Evolutionary conservation across 441 rosid genomes (phyloP), one percentile per base, ranked within the genome.

Genomic region (Hura crepitans): DNA sequence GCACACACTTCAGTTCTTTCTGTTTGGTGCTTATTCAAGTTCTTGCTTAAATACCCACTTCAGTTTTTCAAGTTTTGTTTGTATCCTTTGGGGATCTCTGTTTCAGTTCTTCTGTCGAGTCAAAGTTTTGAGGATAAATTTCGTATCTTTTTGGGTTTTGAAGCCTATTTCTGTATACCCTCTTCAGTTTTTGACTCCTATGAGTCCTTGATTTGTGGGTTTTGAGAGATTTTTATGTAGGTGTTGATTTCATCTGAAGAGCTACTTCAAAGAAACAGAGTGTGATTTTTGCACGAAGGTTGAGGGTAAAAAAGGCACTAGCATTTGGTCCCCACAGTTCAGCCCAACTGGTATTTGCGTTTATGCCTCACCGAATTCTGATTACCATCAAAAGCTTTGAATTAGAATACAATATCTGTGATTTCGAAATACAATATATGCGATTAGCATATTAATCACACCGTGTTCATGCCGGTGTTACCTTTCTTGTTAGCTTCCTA

Each of bases 351-450:
- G 84, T 85, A 69, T 79, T 79, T 81, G 82, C 49, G 43, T 69
- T 74, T 78, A 66, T 77, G 75, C 79, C 76, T 81, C 80, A 47
- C 65, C 63, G 80, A 81, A 59, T 70, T 81, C 72, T 78, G 80
- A 80, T 86, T 79, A 71, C 63, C 73, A 35, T 70, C 70, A 69
- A 9, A 75, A 76, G 23, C 20, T 45, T 56, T 62, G 59, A 62
- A 35, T 67, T 39, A 46, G 28, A 61, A 35, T 46, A 47, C 57
- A 33, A 10, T 12, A 50, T 20, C 49, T 11, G 30, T 37, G 54
- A 60, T 63, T 66, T 46, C 12, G 55, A 5, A 65, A 31, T 49
- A 33, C 77, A 43, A 64, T 33, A 45, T 35, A 51, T 68, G 51
- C 60, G 73, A 63, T 72, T 37, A 45, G 35, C 59, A 54, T 56